These are phyloP conservation scores for Penicillium desertorum DNA, from an alignment of 495 filamentous ascomycete species.

Conservation along the genomic window DNA sequence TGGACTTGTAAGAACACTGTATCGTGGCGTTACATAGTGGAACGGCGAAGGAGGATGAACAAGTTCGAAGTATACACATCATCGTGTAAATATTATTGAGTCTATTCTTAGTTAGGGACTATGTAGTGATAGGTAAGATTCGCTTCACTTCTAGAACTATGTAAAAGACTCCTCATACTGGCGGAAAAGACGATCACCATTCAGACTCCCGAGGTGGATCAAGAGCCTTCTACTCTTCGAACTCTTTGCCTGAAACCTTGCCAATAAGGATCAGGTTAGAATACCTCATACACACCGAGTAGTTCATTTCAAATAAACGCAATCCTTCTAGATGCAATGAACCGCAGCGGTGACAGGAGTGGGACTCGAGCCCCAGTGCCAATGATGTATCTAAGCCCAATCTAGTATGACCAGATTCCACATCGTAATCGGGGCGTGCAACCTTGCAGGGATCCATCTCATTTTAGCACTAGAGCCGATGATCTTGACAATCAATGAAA, in stretches of 20 bases:
- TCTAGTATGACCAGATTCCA: not conserved
- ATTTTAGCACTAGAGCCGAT: not conserved
- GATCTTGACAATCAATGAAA: not conserved
- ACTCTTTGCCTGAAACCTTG: not conserved
- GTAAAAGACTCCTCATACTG: not conserved
- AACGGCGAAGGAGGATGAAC: not conserved
- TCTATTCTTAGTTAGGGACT: not conserved
- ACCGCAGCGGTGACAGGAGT: not conserved
- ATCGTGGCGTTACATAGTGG: not conserved
- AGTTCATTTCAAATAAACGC: not conserved
- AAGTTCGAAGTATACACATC: not conserved
- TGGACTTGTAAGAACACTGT: not conserved
- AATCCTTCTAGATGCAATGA: constrained; percentile 4
- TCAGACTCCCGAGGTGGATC: not conserved
- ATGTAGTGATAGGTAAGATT: not conserved
- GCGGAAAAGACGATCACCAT: not conserved
- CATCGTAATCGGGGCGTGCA: not conserved
- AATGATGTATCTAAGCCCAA: not conserved
- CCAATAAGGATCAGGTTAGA: not conserved
- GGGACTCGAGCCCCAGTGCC: not conserved
- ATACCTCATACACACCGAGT: not conserved
- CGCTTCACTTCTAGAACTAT: not conserved
- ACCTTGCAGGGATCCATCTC: not conserved
- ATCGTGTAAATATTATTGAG: not conserved
- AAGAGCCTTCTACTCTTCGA: not conserved